Conservation (phyloP, 768 basidiomycete species). For the Russula sp. region DNA sequence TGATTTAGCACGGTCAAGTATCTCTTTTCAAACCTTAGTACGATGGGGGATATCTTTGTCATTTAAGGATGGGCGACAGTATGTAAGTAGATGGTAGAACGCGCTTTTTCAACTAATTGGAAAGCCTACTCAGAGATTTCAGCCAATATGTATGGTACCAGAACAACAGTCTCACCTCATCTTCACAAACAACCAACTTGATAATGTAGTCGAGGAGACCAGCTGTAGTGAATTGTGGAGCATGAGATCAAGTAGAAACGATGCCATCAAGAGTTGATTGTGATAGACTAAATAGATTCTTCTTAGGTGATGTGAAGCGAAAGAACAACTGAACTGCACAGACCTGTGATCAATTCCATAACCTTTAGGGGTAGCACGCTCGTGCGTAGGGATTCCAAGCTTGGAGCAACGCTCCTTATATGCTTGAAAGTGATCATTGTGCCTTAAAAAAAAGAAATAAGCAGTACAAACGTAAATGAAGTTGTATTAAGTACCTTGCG, state of each 20-base stretch:
- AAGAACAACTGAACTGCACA: no score
- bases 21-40: not conserved
- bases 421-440: not conserved
- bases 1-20: not conserved
- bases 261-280: not conserved
- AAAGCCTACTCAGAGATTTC: no score
- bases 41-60: no score
- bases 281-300: no score
- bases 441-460: not conserved
- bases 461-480: no score
- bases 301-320: no score
- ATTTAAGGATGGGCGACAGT: no score
- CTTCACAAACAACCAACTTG: not conserved
- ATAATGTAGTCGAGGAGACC: not conserved
- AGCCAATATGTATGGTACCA: not conserved
- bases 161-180: not conserved
- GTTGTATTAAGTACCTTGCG: not conserved
- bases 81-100: not conserved
- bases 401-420: not conserved
- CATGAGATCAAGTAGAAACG: not conserved
- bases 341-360: no score
- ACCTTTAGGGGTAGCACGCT: no score
- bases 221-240: no score
- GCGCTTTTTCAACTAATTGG: not conserved
- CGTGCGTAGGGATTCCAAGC: not conserved